A percentile compares a stretch with the other conserved stretches of the same genome.
These are phyloP conservation scores for Nepenthes mirabilis DNA, from an alignment of 148 eudicot species.

Conservation along the genomic window DNA sequence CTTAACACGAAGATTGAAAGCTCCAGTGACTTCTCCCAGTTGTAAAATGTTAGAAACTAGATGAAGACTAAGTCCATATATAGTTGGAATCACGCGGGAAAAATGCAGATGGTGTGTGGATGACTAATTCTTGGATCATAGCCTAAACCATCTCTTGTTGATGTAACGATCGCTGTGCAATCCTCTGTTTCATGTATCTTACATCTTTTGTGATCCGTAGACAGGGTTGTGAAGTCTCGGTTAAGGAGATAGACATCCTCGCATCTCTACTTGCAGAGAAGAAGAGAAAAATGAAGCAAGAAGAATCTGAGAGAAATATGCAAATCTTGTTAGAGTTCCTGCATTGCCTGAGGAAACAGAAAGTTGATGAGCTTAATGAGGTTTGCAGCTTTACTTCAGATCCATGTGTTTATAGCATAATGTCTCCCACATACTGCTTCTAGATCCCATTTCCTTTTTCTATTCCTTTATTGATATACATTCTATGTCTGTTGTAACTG, in stretches of 20 bases:
- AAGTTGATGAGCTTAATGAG: constrained; percentile 73
- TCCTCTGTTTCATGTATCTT: constrained; percentile 13
- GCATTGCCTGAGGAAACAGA: constrained; percentile 71
- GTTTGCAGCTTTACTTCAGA: constrained; percentile 21
- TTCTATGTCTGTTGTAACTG: constrained; percentile 1
- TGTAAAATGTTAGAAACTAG: background rate
- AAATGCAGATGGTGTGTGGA: too few species aligned
- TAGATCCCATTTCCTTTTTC: background rate
- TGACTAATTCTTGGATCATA: too few species aligned
- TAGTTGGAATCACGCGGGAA: background rate
- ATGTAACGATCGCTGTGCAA: background rate
- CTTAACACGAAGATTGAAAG: too few species aligned
- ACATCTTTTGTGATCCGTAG: constrained; percentile 37
- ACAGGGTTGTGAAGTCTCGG: constrained; percentile 90
- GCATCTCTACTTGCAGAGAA: constrained; percentile 62
- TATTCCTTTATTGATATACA: background rate
- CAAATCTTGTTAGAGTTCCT: constrained; percentile 70
- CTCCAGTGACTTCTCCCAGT: background rate
- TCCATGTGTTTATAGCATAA: background rate
- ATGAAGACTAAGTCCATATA: background rate
- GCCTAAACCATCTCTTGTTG: too few species aligned
- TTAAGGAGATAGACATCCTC: constrained; percentile 64
- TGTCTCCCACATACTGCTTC: background rate
- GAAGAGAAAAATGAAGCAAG: constrained; percentile 83
- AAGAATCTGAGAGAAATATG: constrained; percentile 95